phyloP scores from a whole-genome alignment of 2,329 filamentous ascomycete genomes.

The Trichoderma simmonsii region DNA sequence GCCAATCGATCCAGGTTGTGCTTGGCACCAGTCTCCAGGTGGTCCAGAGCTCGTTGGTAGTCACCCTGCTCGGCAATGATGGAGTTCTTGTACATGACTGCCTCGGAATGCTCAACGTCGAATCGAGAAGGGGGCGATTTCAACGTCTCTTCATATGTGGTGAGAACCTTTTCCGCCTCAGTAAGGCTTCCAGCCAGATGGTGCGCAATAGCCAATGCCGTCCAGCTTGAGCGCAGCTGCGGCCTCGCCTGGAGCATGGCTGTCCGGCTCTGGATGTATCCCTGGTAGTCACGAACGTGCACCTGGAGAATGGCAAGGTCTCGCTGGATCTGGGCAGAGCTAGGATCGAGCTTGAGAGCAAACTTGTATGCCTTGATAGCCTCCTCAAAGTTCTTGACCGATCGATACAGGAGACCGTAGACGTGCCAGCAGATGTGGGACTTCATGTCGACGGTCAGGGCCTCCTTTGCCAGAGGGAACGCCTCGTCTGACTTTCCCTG shows the following conservation, averaged over 20 bases:
- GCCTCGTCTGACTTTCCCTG: constrained; percentile 92
- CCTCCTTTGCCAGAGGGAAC: constrained; percentile 87
- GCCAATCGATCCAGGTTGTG: constrained; percentile 78
- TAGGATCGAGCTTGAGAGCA: constrained; percentile 88
- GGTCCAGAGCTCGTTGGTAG: constrained; percentile 76
- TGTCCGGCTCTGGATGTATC: constrained; percentile 85
- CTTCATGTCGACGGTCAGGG: constrained; percentile 95
- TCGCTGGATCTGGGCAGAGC: constrained; percentile 87
- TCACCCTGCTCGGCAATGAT: constrained; percentile 91
- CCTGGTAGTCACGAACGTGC: constrained; percentile 93
- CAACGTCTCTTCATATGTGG: constrained; percentile 88
- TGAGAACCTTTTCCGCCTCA: constrained; percentile 87
- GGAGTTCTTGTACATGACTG: constrained; percentile 89
- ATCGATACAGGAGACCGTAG: constrained; percentile 89
- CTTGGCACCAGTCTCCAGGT: constrained; percentile 75
- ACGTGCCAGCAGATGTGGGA: constrained; percentile 99
- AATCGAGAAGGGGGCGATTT: constrained; percentile 73
- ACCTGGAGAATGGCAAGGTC: constrained; percentile 91
- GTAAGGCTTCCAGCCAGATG: constrained; percentile 82
- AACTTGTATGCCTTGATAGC: constrained; percentile 99
- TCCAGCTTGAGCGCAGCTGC: constrained; percentile 88
- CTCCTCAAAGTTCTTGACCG: constrained; percentile 97
- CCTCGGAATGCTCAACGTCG: constrained; percentile 92
- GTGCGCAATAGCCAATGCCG: constrained; percentile 88
- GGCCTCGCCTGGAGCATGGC: constrained; percentile 85